phyloP scores from a whole-genome alignment of 78 protist genomes.

The Diacronema lutheri region DNA sequence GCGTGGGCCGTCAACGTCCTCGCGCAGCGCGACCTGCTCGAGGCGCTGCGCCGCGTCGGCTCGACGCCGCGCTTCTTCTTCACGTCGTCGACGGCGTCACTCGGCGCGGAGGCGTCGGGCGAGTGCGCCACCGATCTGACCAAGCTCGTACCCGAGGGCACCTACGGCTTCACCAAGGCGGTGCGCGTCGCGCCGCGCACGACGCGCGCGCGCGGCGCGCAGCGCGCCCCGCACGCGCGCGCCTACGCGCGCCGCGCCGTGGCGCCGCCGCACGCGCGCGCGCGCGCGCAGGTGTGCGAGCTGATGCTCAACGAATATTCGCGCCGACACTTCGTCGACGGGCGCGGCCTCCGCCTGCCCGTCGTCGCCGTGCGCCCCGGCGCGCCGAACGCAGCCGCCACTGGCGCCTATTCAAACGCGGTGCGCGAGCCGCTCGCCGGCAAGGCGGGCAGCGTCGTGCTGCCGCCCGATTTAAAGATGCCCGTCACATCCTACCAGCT shows the following conservation, averaged over 20 bases:
- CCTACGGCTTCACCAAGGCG: slow-evolving; percentile 7
- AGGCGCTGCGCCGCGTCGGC: not conserved
- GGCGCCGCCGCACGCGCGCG: not conserved
- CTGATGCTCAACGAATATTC: slow-evolving; percentile 3
- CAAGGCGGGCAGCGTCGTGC: not conserved
- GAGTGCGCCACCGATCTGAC: not conserved
- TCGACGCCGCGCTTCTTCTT: slow-evolving; percentile 6
- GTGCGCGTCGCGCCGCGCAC: not conserved
- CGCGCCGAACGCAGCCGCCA: slow-evolving; percentile 4
- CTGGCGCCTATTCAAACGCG: not conserved
- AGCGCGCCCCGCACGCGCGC: not conserved
- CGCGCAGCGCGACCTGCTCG: not conserved
- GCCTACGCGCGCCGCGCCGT: not conserved
- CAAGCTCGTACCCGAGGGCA: not conserved
- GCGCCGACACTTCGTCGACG: not conserved
- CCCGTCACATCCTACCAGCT: not conserved
- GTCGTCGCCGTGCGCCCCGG: slow-evolving; percentile 4
- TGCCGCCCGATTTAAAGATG: not conserved
- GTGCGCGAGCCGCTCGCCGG: not conserved
- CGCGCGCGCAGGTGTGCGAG: slow-evolving; percentile 1
- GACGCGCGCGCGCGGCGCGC: not conserved
- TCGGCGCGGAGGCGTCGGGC: not conserved
- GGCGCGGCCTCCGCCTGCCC: slow-evolving; percentile 4
- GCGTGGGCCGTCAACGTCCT: not conserved
- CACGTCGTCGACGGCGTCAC: slow-evolving; percentile 6